A percentile compares a stretch with the other conserved stretches of the same genome.
Evolutionary conservation across 1,284 basidiomycete genomes (phyloP).

Genomic region (Meira miltonrushii): DNA sequence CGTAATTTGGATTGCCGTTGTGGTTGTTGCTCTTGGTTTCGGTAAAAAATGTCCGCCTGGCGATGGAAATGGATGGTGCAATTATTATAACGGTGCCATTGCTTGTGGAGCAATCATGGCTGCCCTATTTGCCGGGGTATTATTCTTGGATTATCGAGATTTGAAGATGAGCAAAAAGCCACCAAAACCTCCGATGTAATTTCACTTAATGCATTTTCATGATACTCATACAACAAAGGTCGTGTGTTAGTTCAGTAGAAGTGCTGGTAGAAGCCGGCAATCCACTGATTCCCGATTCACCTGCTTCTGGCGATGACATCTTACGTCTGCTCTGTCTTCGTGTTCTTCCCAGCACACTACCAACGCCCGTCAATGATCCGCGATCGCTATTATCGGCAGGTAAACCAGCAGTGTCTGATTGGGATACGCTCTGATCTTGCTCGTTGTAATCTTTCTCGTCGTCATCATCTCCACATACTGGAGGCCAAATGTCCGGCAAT

Average conservation of each 20-base stretch:
- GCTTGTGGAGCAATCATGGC: conserved; percentile 26
- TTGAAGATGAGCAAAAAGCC: conserved; percentile 20
- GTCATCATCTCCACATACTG: conserved; percentile 15
- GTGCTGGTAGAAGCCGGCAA: too few species aligned
- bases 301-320: too few species aligned
- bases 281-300: too few species aligned
- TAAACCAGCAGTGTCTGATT: background rate
- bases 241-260: too few species aligned
- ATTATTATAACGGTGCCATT: conserved; percentile 34
- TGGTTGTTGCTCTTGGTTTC: conserved; percentile 25
- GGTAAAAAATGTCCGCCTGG: conserved; percentile 28
- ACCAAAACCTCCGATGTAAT: conserved; percentile 12
- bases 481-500: conserved; percentile 46
- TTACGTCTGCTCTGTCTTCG: too few species aligned
- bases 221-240: too few species aligned
- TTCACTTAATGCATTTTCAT: too few species aligned
- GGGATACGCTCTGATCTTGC: background rate
- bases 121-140: conserved; percentile 16
- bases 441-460: conserved; percentile 11
- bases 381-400: background rate
- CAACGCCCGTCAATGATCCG: too few species aligned
- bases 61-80: conserved; percentile 31
- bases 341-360: too few species aligned
- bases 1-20: conserved; percentile 28
- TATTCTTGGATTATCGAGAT: conserved; percentile 27